A percentile compares a stretch with the other conserved stretches of the same genome.
These are phyloP conservation scores for Magnusiomyces suaveolens DNA, from an alignment of 1,139 yeast genomes.

Conservation along the genomic window DNA sequence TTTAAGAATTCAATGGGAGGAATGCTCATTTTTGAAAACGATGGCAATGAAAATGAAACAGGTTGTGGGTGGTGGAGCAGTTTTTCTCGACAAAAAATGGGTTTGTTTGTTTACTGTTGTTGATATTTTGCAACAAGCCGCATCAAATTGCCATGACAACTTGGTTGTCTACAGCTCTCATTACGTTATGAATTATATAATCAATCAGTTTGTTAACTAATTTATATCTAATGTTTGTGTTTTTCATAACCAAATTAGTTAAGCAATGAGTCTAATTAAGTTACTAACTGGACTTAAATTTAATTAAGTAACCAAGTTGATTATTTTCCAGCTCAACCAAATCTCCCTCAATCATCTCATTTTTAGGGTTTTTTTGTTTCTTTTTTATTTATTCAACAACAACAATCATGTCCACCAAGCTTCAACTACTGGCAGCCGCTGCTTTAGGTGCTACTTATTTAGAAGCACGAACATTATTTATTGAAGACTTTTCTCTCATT, in stretches of 20 bases:
- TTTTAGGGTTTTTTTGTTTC: neutral
- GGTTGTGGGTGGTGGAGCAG: neutral
- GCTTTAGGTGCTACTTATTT: constrained; percentile 27
- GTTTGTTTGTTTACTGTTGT: neutral
- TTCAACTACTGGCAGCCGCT: constrained; percentile 17
- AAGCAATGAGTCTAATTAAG: too few relatives aligned
- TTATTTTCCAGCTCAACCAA: too few relatives aligned
- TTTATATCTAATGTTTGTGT: too few relatives aligned
- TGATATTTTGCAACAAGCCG: neutral
- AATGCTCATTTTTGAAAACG: neutral
- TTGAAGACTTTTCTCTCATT: constrained; percentile 27
- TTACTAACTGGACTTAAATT: too few relatives aligned
- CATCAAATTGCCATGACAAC: neutral
- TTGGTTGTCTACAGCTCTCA: neutral
- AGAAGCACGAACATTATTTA: constrained; percentile 27
- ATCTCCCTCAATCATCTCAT: too few relatives aligned
- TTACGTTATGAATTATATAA: too few relatives aligned
- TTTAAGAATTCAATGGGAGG: constrained; percentile 32
- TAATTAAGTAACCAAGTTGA: too few relatives aligned
- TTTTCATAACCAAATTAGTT: too few relatives aligned
- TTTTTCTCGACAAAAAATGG: neutral
- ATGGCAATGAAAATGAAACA: neutral
- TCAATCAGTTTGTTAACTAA: neutral
- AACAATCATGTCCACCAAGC: neutral
- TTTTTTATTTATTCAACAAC: neutral